phyloP scores from a whole-genome alignment of 306 rosid genomes.

The Trifolium fragiferum region DNA sequence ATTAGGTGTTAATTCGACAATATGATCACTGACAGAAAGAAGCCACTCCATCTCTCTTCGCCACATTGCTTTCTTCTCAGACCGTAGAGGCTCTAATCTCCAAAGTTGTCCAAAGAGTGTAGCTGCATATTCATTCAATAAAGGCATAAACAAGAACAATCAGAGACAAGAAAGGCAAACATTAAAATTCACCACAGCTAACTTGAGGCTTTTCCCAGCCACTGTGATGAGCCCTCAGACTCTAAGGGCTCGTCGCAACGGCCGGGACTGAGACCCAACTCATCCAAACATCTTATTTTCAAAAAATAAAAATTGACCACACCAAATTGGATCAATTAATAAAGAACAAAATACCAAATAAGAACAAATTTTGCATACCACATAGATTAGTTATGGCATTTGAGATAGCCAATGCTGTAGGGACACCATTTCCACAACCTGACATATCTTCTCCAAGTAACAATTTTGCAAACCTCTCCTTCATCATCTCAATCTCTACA shows the following conservation, averaged over 20 bases:
- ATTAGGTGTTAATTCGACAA: constrained; percentile 76
- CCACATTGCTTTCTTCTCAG: constrained; percentile 84
- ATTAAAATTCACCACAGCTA: constrained; percentile 11
- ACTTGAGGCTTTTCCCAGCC: too few relatives aligned
- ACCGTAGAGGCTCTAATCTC: constrained; percentile 76
- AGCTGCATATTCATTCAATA: constrained; percentile 52
- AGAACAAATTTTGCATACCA: constrained; percentile 57
- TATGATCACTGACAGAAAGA: constrained; percentile 84
- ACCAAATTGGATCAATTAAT: too few relatives aligned
- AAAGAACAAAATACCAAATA: constrained; percentile 14
- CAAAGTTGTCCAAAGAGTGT: constrained; percentile 88
- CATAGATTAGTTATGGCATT: constrained; percentile 92
- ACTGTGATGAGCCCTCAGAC: too few relatives aligned
- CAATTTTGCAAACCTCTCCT: constrained; percentile 89
- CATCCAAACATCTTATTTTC: too few relatives aligned
- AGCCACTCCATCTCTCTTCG: constrained; percentile 86
- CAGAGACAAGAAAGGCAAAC: background rate
- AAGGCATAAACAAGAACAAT: constrained; percentile 23
- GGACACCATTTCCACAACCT: constrained; percentile 93
- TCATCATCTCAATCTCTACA: constrained; percentile 84
- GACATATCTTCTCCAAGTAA: constrained; percentile 99
- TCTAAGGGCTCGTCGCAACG: too few relatives aligned
- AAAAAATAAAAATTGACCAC: too few relatives aligned
- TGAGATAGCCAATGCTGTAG: constrained; percentile 85
- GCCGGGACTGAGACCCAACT: too few relatives aligned